Evolutionary conservation across 495 filamentous ascomycete genomes (phyloP).

Genomic region (Aspergillus bertholletiae): DNA sequence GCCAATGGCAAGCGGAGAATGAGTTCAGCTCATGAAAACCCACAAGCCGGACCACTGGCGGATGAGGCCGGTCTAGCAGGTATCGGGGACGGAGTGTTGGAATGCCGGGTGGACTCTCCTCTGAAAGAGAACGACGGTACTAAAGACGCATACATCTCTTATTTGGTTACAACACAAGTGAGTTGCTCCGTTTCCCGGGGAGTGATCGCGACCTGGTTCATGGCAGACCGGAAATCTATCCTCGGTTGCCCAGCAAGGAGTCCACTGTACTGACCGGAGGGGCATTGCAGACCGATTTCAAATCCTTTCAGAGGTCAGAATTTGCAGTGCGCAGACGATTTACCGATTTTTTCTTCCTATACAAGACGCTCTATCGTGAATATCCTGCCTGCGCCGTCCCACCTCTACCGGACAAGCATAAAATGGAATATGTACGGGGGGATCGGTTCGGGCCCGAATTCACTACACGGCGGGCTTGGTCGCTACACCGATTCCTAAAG

Average conservation of each 20-base stretch:
- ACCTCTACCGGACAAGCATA: constrained; percentile 95
- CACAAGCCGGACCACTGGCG: constrained; percentile 53
- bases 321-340: constrained; percentile 83
- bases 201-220: not conserved
- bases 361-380: constrained; percentile 80
- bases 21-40: constrained; percentile 41
- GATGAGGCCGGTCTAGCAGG: constrained; percentile 62
- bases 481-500: constrained; percentile 85
- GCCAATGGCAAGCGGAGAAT: constrained; percentile 52
- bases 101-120: constrained; percentile 77
- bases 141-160: constrained; percentile 95
- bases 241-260: constrained; percentile 8
- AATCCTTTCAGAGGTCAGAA: constrained; percentile 77
- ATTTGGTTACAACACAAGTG: constrained; percentile 88
- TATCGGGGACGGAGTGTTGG: constrained; percentile 72
- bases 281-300: constrained; percentile 74
- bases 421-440: constrained; percentile 95
- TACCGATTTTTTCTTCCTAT: constrained; percentile 96
- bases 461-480: constrained; percentile 84
- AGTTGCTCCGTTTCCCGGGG: constrained; percentile 20
- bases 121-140: constrained; percentile 95
- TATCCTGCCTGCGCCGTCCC: constrained; percentile 91
- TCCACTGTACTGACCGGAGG: constrained; percentile 11
- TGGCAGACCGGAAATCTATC: not conserved
- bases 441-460: constrained; percentile 94